Base-by-base conservation (phyloP, 257 asterid genomes). In the Eucommia ulmoides region DNA sequence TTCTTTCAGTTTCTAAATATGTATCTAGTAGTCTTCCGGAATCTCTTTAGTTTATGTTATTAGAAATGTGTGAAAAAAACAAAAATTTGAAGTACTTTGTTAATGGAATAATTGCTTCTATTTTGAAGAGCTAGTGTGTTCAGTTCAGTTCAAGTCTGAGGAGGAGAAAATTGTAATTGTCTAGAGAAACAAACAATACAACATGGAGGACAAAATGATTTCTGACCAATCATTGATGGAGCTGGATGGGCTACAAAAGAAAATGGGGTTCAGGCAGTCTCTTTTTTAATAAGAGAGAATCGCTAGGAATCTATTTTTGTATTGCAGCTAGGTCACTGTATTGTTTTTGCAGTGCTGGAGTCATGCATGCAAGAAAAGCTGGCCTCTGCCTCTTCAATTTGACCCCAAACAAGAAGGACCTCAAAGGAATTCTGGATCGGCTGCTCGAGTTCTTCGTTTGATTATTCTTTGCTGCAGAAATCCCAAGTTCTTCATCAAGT, bases 371-470 rank as follows among this genome's bases (percentile, higher is more conserved):
- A 50, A 74, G 57, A 51, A 74, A 3, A 20, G 81, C 66, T 2
- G 63, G 61, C 63, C 64, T 74, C 50, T 74, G 71, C 62, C 64
- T 70, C 67, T 70, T 70, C 41, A 74, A 50, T 64, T 74, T 74
- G 20, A 63, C 81, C 22, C 77, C 81, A 41, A 74, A 74, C 70
- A 74, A 60, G 74, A 74, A 74, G 22, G 81, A 63, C 45, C 72
- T 49, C 50, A 74, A 65, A n/a, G 81, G 76, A 52, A 74, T 69
- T 51, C 23, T 69, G n/a, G 66, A 55, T 1, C 66, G 67, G 10
- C 48, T 18, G n/a, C 20, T 4, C 19, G 48, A 18, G 42, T 62
- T 49, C 52, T 61, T 62, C 17, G 63, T 11, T 14, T 24, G 41
- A 23, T 53, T 65, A 3, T 52, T 23, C 18, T 25, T 58, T 10